Conservation (phyloP, 306 rosid genomes). For the Cucumis sativus region Cucumber_9930_V3 NC_026661.2:2628001-2628500, state of each 20-base stretch:
- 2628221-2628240: too few species aligned
- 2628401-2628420: background rate
- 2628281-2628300: background rate
- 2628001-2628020: too few species aligned
- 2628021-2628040: background rate
- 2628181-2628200: too few species aligned
- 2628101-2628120: constrained; percentile 8
- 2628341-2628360: background rate
- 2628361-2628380: background rate
- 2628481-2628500: background rate
- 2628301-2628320: background rate
- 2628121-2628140: too few species aligned
- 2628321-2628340: background rate
- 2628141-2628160: too few species aligned
- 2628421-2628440: background rate
- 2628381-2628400: background rate
- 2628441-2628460: background rate
- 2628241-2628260: too few species aligned
- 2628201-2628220: too few species aligned
- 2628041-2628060: background rate
- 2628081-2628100: constrained; percentile 13
- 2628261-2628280: background rate
- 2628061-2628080: background rate
- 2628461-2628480: background rate
- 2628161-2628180: too few species aligned